Evolutionary conservation across 2,329 filamentous ascomycete genomes (phyloP).

Genomic region (Fusarium brachygibbosum): DNA sequence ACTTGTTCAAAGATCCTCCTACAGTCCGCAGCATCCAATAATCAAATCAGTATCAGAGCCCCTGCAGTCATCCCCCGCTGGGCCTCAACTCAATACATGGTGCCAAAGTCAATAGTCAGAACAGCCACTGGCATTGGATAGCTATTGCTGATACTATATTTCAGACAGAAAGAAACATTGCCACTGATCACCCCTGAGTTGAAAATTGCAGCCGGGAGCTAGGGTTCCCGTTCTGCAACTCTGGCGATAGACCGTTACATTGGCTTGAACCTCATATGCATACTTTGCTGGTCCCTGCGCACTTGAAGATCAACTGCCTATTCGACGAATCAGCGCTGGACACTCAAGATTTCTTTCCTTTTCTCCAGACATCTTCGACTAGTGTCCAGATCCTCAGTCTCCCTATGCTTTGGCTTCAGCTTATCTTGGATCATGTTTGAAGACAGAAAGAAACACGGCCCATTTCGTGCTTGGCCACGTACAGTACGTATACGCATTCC

Average conservation of each 20-base stretch:
- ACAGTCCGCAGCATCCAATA: slow-evolving; percentile 18
- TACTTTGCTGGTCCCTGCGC: slow-evolving; percentile 32
- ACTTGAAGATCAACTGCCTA: slow-evolving; percentile 13
- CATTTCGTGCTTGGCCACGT: slow-evolving; percentile 8
- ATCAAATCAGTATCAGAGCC: slow-evolving; percentile 7
- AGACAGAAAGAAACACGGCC: slow-evolving; percentile 1
- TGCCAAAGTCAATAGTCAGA: slow-evolving; percentile 4
- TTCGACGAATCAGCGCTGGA: slow-evolving; percentile 27
- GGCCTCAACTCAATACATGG: background rate
- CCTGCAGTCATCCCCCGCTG: slow-evolving; percentile 12
- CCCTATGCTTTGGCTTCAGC: slow-evolving; percentile 17
- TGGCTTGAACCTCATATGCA: slow-evolving; percentile 24
- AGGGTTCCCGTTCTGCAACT: slow-evolving; percentile 26
- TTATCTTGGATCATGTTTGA: slow-evolving; percentile 1
- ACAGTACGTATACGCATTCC: slow-evolving; percentile 1
- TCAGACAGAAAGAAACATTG: slow-evolving; percentile 14
- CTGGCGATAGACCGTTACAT: slow-evolving; percentile 25
- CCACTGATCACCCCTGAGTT: slow-evolving; percentile 26
- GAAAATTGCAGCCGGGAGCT: slow-evolving; percentile 5
- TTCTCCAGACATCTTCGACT: slow-evolving; percentile 16
- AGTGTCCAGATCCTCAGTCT: slow-evolving; percentile 18
- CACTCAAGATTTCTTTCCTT: slow-evolving; percentile 9
- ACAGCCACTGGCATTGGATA: slow-evolving; percentile 17
- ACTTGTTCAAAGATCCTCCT: slow-evolving; percentile 16
- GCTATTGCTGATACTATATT: slow-evolving; percentile 1